Percentiles rank a stretch among this genome's conserved stretches.
Evolutionary conservation across 2,329 filamentous ascomycete species (phyloP).

Genomic region (Pseudogymnoascus sp.): DNA sequence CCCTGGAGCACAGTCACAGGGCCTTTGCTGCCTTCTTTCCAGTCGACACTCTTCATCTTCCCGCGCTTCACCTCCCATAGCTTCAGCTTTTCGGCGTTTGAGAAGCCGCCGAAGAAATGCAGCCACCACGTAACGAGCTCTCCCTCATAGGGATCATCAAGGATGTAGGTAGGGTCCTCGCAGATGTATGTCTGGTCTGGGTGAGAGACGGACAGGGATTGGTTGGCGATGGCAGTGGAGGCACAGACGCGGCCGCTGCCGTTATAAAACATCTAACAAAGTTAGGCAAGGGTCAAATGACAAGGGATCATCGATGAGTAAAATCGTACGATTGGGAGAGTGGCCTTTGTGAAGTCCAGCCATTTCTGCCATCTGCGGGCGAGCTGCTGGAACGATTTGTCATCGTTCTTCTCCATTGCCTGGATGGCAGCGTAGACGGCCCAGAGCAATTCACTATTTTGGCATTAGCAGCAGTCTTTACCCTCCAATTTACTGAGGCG

Average conservation of each 20-base stretch:
- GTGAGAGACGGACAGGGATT: conserved; percentile 25
- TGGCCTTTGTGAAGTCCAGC: conserved; percentile 34
- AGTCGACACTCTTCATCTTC: conserved; percentile 31
- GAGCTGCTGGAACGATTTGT: conserved; percentile 22
- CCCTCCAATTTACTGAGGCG: neutral
- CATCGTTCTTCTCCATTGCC: conserved; percentile 26
- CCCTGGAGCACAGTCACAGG: conserved; percentile 35
- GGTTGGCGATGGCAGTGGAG: conserved; percentile 30
- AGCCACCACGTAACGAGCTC: conserved; percentile 35
- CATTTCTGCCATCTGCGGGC: conserved; percentile 31
- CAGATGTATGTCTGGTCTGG: conserved; percentile 29
- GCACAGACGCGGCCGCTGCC: conserved; percentile 33
- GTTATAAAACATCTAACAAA: conserved; percentile 29
- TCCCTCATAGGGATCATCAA: conserved; percentile 37
- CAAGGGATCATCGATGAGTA: neutral
- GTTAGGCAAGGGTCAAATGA: neutral
- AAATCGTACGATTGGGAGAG: conserved; percentile 23
- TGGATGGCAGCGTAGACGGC: conserved; percentile 34
- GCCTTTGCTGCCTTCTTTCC: conserved; percentile 29
- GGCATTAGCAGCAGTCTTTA: neutral
- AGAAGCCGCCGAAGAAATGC: conserved; percentile 31
- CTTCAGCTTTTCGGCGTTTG: conserved; percentile 26
- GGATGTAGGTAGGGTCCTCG: conserved; percentile 24
- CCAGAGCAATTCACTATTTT: conserved; percentile 32
- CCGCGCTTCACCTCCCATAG: conserved; percentile 33